A percentile compares a stretch with the other conserved stretches of the same genome.
Evolutionary conservation across 1,284 basidiomycete genomes (phyloP).

Genomic region (Ustilago crameri): DNA sequence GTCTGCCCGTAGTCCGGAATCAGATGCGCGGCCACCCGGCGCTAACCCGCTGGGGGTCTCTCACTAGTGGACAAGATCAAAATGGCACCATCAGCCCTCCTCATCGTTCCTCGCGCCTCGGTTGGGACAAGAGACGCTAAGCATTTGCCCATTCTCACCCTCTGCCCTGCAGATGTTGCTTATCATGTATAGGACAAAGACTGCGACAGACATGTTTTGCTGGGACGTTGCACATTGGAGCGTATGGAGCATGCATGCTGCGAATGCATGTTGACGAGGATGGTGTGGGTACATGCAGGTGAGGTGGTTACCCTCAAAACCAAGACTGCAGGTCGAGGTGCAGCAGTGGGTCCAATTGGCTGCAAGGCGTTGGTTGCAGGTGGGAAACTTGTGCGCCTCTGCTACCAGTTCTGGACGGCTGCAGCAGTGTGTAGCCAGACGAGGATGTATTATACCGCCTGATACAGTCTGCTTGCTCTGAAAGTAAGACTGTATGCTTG

Average conservation of each 20-base stretch:
- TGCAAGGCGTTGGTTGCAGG: too few species aligned
- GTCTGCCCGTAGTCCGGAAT: too few species aligned
- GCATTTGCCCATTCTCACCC: neutral
- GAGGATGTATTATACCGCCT: too few species aligned
- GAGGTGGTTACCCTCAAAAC: neutral
- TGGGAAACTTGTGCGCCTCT: too few species aligned
- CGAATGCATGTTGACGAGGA: neutral
- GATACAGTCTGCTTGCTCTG: too few species aligned
- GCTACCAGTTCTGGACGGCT: too few species aligned
- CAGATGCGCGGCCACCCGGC: too few species aligned
- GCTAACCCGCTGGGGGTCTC: too few species aligned
- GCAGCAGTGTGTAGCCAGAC: too few species aligned
- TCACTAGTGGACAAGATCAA: too few species aligned
- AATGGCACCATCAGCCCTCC: neutral
- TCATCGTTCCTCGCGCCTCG: slow-evolving; percentile 1
- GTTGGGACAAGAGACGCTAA: neutral
- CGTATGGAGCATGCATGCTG: neutral
- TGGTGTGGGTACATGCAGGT: neutral
- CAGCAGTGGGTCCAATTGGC: too few species aligned
- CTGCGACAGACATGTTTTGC: neutral
- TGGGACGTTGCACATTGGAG: neutral
- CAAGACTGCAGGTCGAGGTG: neutral
- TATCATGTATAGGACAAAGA: neutral
- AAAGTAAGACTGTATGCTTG: too few species aligned
- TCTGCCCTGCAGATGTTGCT: neutral